phyloP scores from a whole-genome alignment of 2,329 filamentous ascomycete species.

The Cordyceps farinosa region DNA sequence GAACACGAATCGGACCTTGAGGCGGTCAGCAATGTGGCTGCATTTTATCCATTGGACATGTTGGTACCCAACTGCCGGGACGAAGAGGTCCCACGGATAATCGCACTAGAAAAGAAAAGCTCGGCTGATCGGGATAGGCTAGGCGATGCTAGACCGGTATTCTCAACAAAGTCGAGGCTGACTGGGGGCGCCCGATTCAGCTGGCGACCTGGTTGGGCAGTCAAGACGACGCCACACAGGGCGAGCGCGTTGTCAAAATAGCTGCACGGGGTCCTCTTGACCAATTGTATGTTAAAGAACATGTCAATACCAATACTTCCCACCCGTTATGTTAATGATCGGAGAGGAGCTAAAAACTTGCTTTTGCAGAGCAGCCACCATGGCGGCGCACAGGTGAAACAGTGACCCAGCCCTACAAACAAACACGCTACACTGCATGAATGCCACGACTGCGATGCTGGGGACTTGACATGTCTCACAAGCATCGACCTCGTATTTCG shows the following conservation, averaged over 20 bases:
- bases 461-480: background rate
- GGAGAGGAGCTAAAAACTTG: background rate
- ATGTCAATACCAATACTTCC: background rate
- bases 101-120: background rate
- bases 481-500: background rate
- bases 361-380: background rate
- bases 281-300: background rate
- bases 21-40: conserved; percentile 5
- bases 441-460: background rate
- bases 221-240: conserved; percentile 5
- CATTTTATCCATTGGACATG: background rate
- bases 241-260: background rate
- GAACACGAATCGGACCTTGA: conserved; percentile 3
- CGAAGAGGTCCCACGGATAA: background rate
- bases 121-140: conserved; percentile 3
- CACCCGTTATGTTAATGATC: background rate
- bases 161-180: background rate
- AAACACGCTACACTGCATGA: too few species aligned
- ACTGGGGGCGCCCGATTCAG: background rate
- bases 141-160: background rate
- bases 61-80: conserved; percentile 13
- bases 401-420: background rate
- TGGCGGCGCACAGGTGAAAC: background rate
- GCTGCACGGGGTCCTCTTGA: background rate
- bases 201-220: background rate